phyloP scores from a whole-genome alignment of 1,284 basidiomycete species.

The Rhodotorula sp. region DNA sequence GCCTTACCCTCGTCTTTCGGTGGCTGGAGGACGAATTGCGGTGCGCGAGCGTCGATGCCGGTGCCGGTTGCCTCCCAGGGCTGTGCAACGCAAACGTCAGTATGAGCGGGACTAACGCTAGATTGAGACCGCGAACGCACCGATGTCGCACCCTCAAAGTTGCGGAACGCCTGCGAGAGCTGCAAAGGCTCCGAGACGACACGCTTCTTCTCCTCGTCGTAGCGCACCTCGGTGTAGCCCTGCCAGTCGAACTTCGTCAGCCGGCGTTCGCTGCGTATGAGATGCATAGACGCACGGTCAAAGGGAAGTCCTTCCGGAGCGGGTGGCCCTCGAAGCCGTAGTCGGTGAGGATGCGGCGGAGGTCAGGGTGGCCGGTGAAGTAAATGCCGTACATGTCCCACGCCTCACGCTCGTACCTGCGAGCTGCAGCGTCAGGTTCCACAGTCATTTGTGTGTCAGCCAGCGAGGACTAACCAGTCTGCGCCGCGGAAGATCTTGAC shows the following conservation, averaged over 20 bases:
- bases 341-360: slow-evolving; percentile 97
- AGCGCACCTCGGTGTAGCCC: slow-evolving; percentile 97
- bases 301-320: slow-evolving; percentile 93
- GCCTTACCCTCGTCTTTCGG: slow-evolving; percentile 50
- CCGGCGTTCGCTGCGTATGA: too few relatives aligned
- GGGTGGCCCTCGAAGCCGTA: slow-evolving; percentile 99
- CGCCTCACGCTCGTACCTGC: slow-evolving; percentile 90
- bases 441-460: not conserved
- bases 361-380: slow-evolving; percentile 93
- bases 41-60: slow-evolving; percentile 65
- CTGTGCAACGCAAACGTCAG: not conserved
- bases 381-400: slow-evolving; percentile 99
- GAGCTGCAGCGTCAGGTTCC: not conserved
- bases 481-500: slow-evolving; percentile 80
- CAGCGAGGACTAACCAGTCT: slow-evolving; percentile 69
- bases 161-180: slow-evolving; percentile 96
- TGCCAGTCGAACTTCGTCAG: slow-evolving; percentile 32
- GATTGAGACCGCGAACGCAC: slow-evolving; percentile 4
- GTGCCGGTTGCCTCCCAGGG: slow-evolving; percentile 97
- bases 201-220: slow-evolving; percentile 97
- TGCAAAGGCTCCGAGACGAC: slow-evolving; percentile 98
- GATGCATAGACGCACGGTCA: slow-evolving; percentile 62
- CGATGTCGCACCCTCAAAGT: slow-evolving; percentile 67
- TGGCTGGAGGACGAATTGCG: slow-evolving; percentile 51
- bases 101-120: not conserved